phyloP scores from a whole-genome alignment of 169 alveolate species.

The Cryptosporidium meleagridis region DNA sequence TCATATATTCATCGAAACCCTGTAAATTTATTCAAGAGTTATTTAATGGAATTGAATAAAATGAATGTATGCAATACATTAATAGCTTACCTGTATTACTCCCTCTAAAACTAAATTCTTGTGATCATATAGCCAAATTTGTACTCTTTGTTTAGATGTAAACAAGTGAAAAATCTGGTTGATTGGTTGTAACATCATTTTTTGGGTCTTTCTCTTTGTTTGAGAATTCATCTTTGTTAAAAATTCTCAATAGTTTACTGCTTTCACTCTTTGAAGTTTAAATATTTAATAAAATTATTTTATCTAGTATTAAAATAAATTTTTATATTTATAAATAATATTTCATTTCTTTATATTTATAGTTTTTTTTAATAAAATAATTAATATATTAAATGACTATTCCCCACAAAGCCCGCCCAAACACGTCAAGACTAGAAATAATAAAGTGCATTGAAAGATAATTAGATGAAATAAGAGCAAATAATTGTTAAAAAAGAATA shows the following conservation, averaged over 20 bases:
- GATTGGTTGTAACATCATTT: slow-evolving; percentile 80
- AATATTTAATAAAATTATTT: neutral
- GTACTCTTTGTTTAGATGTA: slow-evolving; percentile 91
- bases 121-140: slow-evolving; percentile 94
- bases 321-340: neutral
- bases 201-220: slow-evolving; percentile 73
- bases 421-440: neutral
- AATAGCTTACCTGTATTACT: slow-evolving; percentile 85
- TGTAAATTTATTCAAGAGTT: slow-evolving; percentile 14
- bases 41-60: neutral
- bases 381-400: neutral
- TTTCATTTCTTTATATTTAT: neutral
- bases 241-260: neutral
- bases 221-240: slow-evolving; percentile 22
- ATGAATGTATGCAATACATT: neutral
- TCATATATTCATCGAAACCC: slow-evolving; percentile 98
- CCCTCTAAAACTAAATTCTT: slow-evolving; percentile 92
- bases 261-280: neutral
- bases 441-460: neutral
- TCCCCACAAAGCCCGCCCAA: slow-evolving; percentile 7
- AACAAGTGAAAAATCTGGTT: slow-evolving; percentile 93
- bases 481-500: neutral
- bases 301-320: neutral
- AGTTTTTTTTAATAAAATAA: neutral
- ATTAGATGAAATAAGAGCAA: neutral